Percentiles rank a stretch among this genome's conserved stretches.
Conservation (phyloP, 768 basidiomycete species). For the Xerocomellus intermedius region DNA sequence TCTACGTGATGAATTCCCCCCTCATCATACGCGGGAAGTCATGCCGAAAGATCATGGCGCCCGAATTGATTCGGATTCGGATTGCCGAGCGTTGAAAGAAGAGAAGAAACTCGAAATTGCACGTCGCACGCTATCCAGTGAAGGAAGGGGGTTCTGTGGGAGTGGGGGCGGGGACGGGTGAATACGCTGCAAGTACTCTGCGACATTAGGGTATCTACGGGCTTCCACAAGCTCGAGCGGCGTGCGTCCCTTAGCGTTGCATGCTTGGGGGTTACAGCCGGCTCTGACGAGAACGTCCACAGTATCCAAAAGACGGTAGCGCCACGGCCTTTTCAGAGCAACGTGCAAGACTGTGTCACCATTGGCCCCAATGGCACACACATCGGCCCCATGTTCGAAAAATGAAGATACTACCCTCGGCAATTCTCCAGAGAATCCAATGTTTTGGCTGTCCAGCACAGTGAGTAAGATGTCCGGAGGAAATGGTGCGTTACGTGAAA, state of each 20-base stretch:
- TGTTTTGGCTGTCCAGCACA: background rate
- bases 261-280: background rate
- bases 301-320: background rate
- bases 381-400: background rate
- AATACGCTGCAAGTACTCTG: background rate
- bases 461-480: background rate
- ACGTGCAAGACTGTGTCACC: background rate
- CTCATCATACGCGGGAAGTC: too few species aligned
- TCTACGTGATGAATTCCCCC: too few species aligned
- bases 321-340: background rate
- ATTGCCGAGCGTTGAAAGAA: too few species aligned
- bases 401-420: background rate
- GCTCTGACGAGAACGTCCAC: background rate
- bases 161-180: background rate
- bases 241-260: background rate
- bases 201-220: background rate
- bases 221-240: background rate
- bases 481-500: background rate
- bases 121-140: background rate
- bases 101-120: too few species aligned
- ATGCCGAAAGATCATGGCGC: too few species aligned
- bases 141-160: background rate
- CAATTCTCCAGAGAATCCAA: fast-evolving
- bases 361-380: background rate
- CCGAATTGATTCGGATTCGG: background rate